Conservation (phyloP, 2,329 filamentous ascomycete genomes). For the Bipolaris gigantea region DNA sequence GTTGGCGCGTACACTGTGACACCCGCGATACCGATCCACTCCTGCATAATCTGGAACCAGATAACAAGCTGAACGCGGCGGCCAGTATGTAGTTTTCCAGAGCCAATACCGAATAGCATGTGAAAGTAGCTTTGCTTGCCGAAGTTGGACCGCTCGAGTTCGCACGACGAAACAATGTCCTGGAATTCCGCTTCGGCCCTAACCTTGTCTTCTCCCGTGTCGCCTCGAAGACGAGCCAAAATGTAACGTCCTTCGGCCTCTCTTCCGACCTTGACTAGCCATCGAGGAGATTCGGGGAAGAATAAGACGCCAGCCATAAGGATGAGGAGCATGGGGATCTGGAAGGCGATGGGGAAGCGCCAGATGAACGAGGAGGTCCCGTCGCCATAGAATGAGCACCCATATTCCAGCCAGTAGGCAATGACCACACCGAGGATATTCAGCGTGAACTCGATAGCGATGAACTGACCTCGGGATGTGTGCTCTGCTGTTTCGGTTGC, state of each 20-base stretch:
- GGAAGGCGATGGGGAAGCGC: slow-evolving; percentile 71
- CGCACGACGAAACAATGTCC: slow-evolving; percentile 67
- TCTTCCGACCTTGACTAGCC: slow-evolving; percentile 67
- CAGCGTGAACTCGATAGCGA: slow-evolving; percentile 72
- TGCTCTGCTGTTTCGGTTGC: slow-evolving; percentile 70
- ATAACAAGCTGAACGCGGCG: slow-evolving; percentile 70
- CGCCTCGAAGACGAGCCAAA: slow-evolving; percentile 64
- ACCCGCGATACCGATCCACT: slow-evolving; percentile 60
- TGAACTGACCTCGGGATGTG: slow-evolving; percentile 67
- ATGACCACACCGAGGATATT: slow-evolving; percentile 72
- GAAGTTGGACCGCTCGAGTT: slow-evolving; percentile 54
- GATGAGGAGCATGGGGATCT: slow-evolving; percentile 64
- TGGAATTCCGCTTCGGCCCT: slow-evolving; percentile 57
- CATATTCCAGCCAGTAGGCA: slow-evolving; percentile 57
- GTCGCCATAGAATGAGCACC: slow-evolving; percentile 62
- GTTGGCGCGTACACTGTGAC: slow-evolving; percentile 60
- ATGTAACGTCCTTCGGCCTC: slow-evolving; percentile 69
- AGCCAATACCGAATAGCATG: slow-evolving; percentile 69
- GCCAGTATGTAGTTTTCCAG: slow-evolving; percentile 66
- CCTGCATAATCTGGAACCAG: slow-evolving; percentile 72
- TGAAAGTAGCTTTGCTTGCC: slow-evolving; percentile 62
- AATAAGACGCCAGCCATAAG: slow-evolving; percentile 63
- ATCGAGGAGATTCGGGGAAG: slow-evolving; percentile 71
- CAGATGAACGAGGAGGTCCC: slow-evolving; percentile 63
- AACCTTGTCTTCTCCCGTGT: slow-evolving; percentile 51